Percentiles rank a stretch among this genome's conserved stretches.
Evolutionary conservation across 2,329 filamentous ascomycete genomes (phyloP).

Genomic region (Epichloe elymi): DNA sequence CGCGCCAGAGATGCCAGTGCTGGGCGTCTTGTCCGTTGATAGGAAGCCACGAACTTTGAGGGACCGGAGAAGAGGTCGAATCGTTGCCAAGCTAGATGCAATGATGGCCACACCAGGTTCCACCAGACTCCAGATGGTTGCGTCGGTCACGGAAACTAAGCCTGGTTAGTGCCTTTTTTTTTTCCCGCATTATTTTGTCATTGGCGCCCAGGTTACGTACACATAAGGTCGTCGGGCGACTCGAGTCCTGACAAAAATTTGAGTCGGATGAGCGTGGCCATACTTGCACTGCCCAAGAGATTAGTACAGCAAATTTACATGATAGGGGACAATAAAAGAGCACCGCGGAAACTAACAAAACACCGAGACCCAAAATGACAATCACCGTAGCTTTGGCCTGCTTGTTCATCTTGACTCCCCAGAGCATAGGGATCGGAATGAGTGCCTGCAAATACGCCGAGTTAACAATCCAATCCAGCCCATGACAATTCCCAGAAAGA

Average conservation of each 20-base stretch:
- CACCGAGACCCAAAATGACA: conserved; percentile 33
- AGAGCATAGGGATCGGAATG: conserved; percentile 40
- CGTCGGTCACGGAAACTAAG: conserved; percentile 33
- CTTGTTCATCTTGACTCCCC: conserved; percentile 38
- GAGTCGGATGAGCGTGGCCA: conserved; percentile 40
- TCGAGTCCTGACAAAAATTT: conserved; percentile 33
- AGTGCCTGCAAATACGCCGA: conserved; percentile 24
- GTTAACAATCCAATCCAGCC: not conserved
- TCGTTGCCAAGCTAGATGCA: conserved; percentile 40
- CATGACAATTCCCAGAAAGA: not conserved
- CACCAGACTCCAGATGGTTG: conserved; percentile 44
- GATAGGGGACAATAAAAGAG: not conserved
- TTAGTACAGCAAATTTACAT: conserved; percentile 7
- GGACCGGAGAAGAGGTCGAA: conserved; percentile 38
- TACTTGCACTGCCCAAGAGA: conserved; percentile 28
- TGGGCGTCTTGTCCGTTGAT: conserved; percentile 24
- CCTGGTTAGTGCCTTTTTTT: conserved; percentile 7
- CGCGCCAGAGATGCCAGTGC: conserved; percentile 14
- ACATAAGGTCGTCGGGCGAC: conserved; percentile 32
- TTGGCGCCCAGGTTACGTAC: conserved; percentile 21
- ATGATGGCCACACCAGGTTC: conserved; percentile 43
- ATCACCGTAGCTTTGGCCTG: conserved; percentile 40
- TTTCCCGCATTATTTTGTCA: not conserved
- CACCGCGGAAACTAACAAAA: conserved; percentile 23
- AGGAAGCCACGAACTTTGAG: conserved; percentile 34